Base-by-base conservation (phyloP, 805 yeast species). In the Ogataea methanolica region DNA sequence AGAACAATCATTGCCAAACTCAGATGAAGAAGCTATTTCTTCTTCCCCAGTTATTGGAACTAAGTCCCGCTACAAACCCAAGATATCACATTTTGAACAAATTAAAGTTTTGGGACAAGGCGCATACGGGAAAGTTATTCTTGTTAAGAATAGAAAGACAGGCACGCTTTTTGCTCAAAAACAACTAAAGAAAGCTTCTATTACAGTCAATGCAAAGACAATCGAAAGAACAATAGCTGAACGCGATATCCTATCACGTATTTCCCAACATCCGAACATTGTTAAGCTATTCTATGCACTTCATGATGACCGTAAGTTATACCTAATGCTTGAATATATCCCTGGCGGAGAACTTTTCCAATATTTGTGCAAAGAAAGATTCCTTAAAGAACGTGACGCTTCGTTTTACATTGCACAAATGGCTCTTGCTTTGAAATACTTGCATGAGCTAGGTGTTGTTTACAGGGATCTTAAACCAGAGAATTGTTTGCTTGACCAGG, bases 401-500 rank as follows among this genome's bases (percentile, higher is more conserved):
- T 78, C 88, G 0, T 88, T 83, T 57, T 88, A 88, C 56, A 75
- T 83, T 6, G 91, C 95, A 0, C 92, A 89, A 58, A 83, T 88
- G 72, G 80, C 88, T 3, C 73, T 85, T 42, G 96, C 95, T 0
- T 65, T 89, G 45, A 69, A 72, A 33, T 92, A 89, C 66, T 68
- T 89, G 35, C 96, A 89, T 61, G 70, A 71, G 15, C 70, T 82
- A 41, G 96, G 96, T 5, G 80, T 89, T 15, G 92, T 89, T 3
- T 89, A 89, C 58, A 76, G 96, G 31, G 96, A 89, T 62, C 70
- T 89, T 54, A 89, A 89, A 65, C 96, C 96, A 7, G 96, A 89
- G 63, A 89, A 89, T 61, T 90, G 96, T 57, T 67, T 89, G 47
- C 68, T 89, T 38, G 88, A 88, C 56, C 72, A 76, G 2, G 68